Evolutionary conservation across 2,329 filamentous ascomycete genomes (phyloP), one percentile per base, ranked within the genome.

Genomic region (Cladosporium sp.): DNA sequence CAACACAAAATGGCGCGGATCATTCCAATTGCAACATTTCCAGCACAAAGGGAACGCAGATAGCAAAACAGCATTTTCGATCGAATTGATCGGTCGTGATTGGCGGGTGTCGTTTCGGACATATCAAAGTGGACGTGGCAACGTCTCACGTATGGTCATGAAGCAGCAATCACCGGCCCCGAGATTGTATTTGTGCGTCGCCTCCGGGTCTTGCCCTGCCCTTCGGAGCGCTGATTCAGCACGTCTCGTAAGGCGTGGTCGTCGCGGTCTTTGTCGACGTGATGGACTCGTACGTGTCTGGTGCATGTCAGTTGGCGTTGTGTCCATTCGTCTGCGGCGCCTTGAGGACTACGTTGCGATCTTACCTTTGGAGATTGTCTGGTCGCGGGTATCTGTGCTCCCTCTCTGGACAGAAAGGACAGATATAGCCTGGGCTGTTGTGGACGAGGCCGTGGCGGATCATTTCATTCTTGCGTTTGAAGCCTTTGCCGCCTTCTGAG

Each of bases 331-430:
- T 5, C 22, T 27, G 9, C 22, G 9, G 22, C 9, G 22, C 22
- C 4, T 27, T 27, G 22, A 5, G 22, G 9, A 9, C 22, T 27
- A 9, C 22, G 22, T 27, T 27, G 22, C 22, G 22, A 27, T 4
- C 78, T 57, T 76, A 94, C 88, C 92, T 83, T 73, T 96, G 92
- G 50, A 98, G 73, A 74, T 97, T 97, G 67, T 98, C 93, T 29
- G 93, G 93, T 59, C 93, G 78, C 4, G 93, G 93, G 67, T 97
- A 97, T 65, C 86, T 91, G 68, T 96, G 92, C 66, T 96, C 90
- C 57, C 90, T 79, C 62, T 95, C 90, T 1, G 89, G 87, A 67
- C 93, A 98, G 65, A 96, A 97, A 0, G 93, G 93, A 67, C 93
- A 98, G 25, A 95, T 84, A 62, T 97, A 98, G 53, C 92, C 92